phyloP scores from a whole-genome alignment of 2,329 filamentous ascomycete genomes.

The Aureobasidium vineae region DNA sequence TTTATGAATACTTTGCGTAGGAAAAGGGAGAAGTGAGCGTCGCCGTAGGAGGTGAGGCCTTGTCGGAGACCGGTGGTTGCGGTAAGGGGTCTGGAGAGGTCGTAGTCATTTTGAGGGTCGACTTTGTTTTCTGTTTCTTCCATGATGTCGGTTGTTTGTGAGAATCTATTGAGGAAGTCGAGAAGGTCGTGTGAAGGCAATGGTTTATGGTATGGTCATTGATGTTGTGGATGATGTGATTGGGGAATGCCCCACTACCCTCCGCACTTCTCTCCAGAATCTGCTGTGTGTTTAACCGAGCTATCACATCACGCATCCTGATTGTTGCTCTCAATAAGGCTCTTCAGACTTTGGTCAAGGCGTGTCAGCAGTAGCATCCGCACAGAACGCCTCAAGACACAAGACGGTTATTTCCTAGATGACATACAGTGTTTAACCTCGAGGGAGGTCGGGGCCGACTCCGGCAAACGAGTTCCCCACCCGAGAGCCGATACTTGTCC shows the following conservation, averaged over 20 bases:
- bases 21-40: slow-evolving; percentile 72
- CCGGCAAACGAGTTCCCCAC: neutral
- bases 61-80: slow-evolving; percentile 57
- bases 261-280: slow-evolving; percentile 16
- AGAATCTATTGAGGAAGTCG: too few relatives aligned
- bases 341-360: neutral
- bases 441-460: neutral
- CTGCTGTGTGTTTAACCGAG: neutral
- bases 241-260: slow-evolving; percentile 5
- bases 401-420: neutral
- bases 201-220: neutral
- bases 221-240: neutral
- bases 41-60: slow-evolving; percentile 67
- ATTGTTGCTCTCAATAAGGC: neutral
- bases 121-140: neutral
- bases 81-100: slow-evolving; percentile 56
- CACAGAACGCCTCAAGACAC: neutral
- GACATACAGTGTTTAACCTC: neutral
- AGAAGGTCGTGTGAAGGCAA: neutral
- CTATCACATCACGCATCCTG: neutral
- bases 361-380: neutral
- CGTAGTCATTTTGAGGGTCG: slow-evolving; percentile 50
- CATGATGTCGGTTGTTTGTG: neutral
- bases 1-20: slow-evolving; percentile 76
- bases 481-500: neutral